Percentiles rank a stretch among this genome's conserved stretches.
These are phyloP conservation scores for Hemisphaericaspora subhashii DNA, from an alignment of 1,139 yeast genomes.

Conservation along the genomic window DNA sequence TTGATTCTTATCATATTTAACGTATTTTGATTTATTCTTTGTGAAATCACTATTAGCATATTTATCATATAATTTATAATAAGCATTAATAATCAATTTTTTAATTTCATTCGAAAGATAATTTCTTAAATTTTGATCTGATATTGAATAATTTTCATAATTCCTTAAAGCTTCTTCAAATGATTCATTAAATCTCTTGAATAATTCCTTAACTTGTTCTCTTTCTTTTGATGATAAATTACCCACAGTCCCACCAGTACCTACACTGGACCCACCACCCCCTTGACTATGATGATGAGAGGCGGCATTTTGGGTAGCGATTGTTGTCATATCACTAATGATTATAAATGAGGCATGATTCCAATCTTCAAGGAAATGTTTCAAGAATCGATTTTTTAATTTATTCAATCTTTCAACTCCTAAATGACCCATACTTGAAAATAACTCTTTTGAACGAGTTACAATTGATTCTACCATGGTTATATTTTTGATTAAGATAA, in stretches of 20 bases:
- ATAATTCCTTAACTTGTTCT: slow-evolving; percentile 83
- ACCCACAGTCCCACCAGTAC: slow-evolving; percentile 18
- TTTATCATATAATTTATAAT: slow-evolving; percentile 79
- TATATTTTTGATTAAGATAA: slow-evolving; percentile 68
- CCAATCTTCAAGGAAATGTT: slow-evolving; percentile 82
- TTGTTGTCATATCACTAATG: slow-evolving; percentile 63
- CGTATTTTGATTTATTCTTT: slow-evolving; percentile 69
- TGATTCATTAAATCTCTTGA: slow-evolving; percentile 76
- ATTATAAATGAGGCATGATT: slow-evolving; percentile 72
- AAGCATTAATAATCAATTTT: slow-evolving; percentile 75
- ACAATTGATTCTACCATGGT: slow-evolving; percentile 74
- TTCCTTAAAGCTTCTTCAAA: slow-evolving; percentile 71
- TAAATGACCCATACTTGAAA: slow-evolving; percentile 55
- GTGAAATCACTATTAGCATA: slow-evolving; percentile 71
- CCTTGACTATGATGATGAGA: slow-evolving; percentile 1
- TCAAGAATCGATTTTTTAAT: slow-evolving; percentile 72
- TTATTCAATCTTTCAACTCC: slow-evolving; percentile 70
- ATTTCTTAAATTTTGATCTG: slow-evolving; percentile 64
- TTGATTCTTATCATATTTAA: slow-evolving; percentile 65
- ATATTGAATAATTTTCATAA: slow-evolving; percentile 63
- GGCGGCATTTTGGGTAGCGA: slow-evolving; percentile 24
- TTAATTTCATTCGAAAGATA: slow-evolving; percentile 64
- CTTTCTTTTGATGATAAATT: slow-evolving; percentile 63
- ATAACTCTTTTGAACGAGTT: slow-evolving; percentile 55
- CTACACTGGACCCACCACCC: slow-evolving; percentile 4